These are phyloP conservation scores for Auricularia auricula-judae DNA, from an alignment of 768 basidiomycete genomes.

Conservation along the genomic window DNA sequence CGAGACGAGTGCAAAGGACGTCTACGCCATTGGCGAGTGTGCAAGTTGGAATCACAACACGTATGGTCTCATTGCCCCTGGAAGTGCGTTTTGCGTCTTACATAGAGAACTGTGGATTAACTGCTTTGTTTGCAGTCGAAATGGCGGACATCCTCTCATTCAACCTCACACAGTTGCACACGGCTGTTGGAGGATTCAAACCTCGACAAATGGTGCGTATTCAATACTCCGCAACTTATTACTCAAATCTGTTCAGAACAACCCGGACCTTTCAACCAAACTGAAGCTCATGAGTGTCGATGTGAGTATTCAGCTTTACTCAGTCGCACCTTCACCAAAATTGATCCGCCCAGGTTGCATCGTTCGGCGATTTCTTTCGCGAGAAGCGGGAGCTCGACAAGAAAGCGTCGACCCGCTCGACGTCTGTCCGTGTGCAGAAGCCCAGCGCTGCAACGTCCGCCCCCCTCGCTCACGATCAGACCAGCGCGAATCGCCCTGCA, in stretches of 20 bases:
- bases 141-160: conserved; percentile 70
- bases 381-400: conserved; percentile 30
- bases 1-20: conserved; percentile 42
- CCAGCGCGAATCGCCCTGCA: conserved; percentile 4
- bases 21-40: conserved; percentile 72
- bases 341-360: conserved; percentile 34
- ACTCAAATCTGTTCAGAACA: conserved; percentile 27
- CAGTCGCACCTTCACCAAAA: not conserved
- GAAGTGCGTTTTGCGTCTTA: conserved; percentile 23
- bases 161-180: conserved; percentile 52
- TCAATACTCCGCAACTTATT: not conserved
- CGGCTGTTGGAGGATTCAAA: conserved; percentile 27
- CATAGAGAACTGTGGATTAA: too few species aligned
- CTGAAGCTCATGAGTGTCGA: conserved; percentile 55
- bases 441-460: not conserved
- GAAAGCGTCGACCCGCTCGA: conserved; percentile 2
- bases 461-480: conserved; percentile 10
- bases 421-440: not conserved
- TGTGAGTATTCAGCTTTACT: conserved; percentile 21
- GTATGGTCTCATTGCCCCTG: conserved; percentile 71
- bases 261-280: conserved; percentile 61
- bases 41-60: conserved; percentile 51
- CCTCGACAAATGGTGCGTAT: conserved; percentile 28
- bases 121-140: conserved; percentile 26
- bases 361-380: conserved; percentile 64